Evolutionary conservation across 163 green algal species (phyloP), one percentile per base, ranked within the genome.

Genomic region (Prototheca wickerhamii): DNA sequence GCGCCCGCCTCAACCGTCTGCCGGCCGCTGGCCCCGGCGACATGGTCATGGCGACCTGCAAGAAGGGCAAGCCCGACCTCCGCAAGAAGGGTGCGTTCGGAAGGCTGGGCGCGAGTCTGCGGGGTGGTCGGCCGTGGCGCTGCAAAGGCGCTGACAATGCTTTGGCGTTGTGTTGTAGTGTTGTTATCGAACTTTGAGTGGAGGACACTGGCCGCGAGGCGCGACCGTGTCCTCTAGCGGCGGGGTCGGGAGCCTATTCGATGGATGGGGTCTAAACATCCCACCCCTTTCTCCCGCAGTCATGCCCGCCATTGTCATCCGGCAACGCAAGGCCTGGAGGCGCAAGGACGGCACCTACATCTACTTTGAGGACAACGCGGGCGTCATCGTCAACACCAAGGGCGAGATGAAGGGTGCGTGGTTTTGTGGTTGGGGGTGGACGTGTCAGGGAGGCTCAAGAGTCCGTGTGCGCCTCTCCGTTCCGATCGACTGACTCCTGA

Each of bases 281-380:
- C 53, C 63, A 30, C 67, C 46, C 6, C 37, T 61, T 21, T 50
- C 1, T 60, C 6, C 25, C 69, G 74, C 85, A 96, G 93, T 98
- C 28, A 89, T 92, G 58, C 92, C 92, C 30, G 92, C 91, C n/a
- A 87, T 99, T 52, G 89, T 99, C 43, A 84, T 99, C 57, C 83
- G 94, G 61, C 94, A 99, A 84, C 82, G 94, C 70, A 99, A 98
- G 89, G 85, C 94, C 26, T 98, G 87, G 85, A 77, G 94, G 61
- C 86, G 94, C 70, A 98, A 97, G 86, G 92, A 99, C 70, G 94
- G 94, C 66, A 82, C 86, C 44, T 97, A 89, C 83, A 97, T 99
- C 68, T 99, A 99, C 85, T 99, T 99, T 80, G 94, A 98, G 81
- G 93, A 99, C 85, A 99, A 99, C 73, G 94, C 94, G 10, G 94